Conservation (phyloP, 495 filamentous ascomycete species). For the Podospora appendiculata region DNA sequence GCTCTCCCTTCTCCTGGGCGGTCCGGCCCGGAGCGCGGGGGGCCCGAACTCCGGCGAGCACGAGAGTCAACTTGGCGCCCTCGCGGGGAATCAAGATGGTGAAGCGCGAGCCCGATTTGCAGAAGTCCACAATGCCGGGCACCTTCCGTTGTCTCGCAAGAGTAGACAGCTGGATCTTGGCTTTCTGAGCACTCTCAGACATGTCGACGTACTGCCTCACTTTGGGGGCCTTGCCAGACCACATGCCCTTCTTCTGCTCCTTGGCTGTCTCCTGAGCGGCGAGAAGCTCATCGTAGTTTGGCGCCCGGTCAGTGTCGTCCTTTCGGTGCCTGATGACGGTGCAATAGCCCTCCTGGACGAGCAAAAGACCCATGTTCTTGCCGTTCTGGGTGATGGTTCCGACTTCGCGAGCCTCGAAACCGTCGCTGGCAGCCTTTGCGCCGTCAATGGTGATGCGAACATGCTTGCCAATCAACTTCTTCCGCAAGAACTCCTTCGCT, state of each 20-base stretch:
- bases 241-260: slow-evolving; percentile 84
- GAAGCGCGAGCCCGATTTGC: slow-evolving; percentile 92
- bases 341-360: slow-evolving; percentile 87
- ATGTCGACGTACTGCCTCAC: slow-evolving; percentile 76
- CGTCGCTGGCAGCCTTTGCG: slow-evolving; percentile 81
- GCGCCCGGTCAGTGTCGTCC: slow-evolving; percentile 85
- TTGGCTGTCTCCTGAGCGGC: slow-evolving; percentile 81
- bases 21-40: slow-evolving; percentile 74
- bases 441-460: slow-evolving; percentile 83
- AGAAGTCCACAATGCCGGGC: slow-evolving; percentile 93
- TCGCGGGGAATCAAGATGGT: slow-evolving; percentile 88
- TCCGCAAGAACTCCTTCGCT: slow-evolving; percentile 92
- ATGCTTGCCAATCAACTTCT: slow-evolving; percentile 91
- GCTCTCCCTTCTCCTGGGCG: slow-evolving; percentile 74
- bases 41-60: slow-evolving; percentile 90
- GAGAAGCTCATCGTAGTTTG: slow-evolving; percentile 88
- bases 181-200: slow-evolving; percentile 88
- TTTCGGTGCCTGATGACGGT: slow-evolving; percentile 90
- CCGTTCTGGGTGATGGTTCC: slow-evolving; percentile 75
- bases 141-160: slow-evolving; percentile 85
- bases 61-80: slow-evolving; percentile 88
- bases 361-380: slow-evolving; percentile 75
- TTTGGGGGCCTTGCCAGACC: slow-evolving; percentile 76
- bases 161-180: slow-evolving; percentile 81
- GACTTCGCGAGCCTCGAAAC: slow-evolving; percentile 90